Evolutionary conservation across 176 grass and related monocot species (phyloP), one percentile per base, ranked within the genome.

Genomic region (Alloteropsis semialata): DNA sequence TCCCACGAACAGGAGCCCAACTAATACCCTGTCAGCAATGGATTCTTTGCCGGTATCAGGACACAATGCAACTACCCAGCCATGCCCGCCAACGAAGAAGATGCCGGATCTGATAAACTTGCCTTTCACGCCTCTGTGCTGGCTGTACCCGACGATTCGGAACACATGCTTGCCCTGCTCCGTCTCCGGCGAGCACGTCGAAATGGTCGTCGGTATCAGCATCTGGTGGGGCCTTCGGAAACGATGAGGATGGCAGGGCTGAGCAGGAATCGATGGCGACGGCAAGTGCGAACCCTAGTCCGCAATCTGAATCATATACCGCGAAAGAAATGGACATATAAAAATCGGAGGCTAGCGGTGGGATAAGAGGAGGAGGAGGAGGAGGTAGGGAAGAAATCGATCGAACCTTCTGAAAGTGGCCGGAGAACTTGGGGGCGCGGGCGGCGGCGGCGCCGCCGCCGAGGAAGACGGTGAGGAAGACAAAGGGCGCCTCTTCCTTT

Each of bases 141-240:
- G 43, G 41, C 46, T 80, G 53, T 69, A 87, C 22, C 59, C 16
- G 10, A 49, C 7, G 41, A 87, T 14, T 24, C 73, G 60, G 27
- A 87, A 87, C 69, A 74, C 63, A 24, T 81, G 60, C 45, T n/a
- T 71, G 24, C 84, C 77, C 3, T 25, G 45, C 39, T 29, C 74
- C 28, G 29, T n/a, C 41, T 58, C 42, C 8, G 18, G 2, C 2
- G 22, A 16, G 22, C 21, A n/a, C 32, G 49, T 39, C 49, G 73
- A 76, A 2, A 41, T 5, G 10, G 73, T 76, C 21, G 12, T 58
- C 33, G 51, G 48, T 7, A 4, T 32, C 27, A 27, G 25, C 69
- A 72, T 72, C 2, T 10, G 27, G 15, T 18, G 65, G 10, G 65
- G 65, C 0, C 37, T 9, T n/a, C 65, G 1, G 37, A 5, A 19